Percentiles rank a stretch among this genome's conserved stretches.
Conservation (phyloP, 163 green algal species). For the Scenedesmus sp. region DNA sequence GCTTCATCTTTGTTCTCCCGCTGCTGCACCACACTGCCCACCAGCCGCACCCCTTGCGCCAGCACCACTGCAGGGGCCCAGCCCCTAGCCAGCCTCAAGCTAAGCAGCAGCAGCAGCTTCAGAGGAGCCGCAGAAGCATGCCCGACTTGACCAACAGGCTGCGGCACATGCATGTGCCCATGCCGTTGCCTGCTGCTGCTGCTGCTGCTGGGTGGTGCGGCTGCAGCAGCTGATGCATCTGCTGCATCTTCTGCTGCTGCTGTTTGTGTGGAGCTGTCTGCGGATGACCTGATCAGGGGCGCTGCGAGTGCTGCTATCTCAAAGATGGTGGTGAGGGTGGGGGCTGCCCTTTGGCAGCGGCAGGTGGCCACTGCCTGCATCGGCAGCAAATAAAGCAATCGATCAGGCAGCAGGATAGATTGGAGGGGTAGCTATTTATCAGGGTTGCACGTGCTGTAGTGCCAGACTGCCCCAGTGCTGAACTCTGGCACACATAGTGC, state of each 20-base stretch:
- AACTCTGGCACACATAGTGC: no score
- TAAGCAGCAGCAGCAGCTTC: conserved; percentile 26
- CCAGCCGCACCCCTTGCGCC: conserved; percentile 39
- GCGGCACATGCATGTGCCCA: not conserved
- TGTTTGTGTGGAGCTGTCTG: conserved; percentile 11
- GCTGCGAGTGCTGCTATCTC: conserved; percentile 46
- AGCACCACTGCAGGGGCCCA: conserved; percentile 48
- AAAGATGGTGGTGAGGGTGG: conserved; percentile 44
- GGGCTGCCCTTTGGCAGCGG: conserved; percentile 21
- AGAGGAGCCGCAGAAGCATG: not conserved
- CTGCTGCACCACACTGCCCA: conserved; percentile 36
- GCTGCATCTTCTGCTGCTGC: not conserved
- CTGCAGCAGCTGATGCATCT: not conserved
- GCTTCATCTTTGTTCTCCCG: conserved; percentile 6
- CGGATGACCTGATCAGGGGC: conserved; percentile 17
- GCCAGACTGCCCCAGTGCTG: no score
- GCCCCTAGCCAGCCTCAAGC: conserved; percentile 30
- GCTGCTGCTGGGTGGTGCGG: not conserved
- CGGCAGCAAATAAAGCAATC: no score
- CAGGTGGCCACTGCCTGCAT: conserved; percentile 35
- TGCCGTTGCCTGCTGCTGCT: not conserved
- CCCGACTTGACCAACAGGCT: not conserved
- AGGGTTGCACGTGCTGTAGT: no score
- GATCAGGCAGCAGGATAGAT: no score
- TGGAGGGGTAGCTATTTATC: no score